These are phyloP conservation scores for Vanderwaltozyma tropicalis DNA, from an alignment of 805 yeast genomes.

Conservation along the genomic window DNA sequence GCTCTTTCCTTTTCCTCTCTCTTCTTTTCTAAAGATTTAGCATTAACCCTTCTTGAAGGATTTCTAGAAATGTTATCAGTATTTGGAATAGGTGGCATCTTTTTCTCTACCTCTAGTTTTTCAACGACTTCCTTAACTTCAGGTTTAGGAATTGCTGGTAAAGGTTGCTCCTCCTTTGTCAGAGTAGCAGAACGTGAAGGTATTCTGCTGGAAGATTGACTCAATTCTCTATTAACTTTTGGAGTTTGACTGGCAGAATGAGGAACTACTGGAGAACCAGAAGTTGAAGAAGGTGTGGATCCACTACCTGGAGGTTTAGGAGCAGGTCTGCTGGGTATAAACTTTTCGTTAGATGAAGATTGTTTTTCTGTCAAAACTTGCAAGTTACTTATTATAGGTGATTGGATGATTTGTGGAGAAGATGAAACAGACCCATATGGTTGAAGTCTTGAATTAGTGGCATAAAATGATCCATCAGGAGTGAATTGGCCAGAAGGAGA, in stretches of 20 bases:
- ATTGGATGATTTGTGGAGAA: constrained; percentile 4
- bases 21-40: constrained; percentile 38
- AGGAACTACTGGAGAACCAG: constrained; percentile 4
- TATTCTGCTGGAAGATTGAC: constrained; percentile 1
- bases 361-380: not conserved
- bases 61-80: constrained; percentile 17
- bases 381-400: not conserved
- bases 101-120: constrained; percentile 1
- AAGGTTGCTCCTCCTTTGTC: constrained; percentile 18
- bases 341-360: constrained; percentile 24
- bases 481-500: constrained; percentile 22
- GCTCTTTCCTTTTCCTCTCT: constrained; percentile 68
- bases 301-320: constrained; percentile 43
- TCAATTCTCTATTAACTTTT: constrained; percentile 8
- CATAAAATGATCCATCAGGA: constrained; percentile 6
- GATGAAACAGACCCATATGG: constrained; percentile 4
- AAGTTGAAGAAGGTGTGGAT: not conserved
- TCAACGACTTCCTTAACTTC: not conserved
- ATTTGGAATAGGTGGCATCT: constrained; percentile 28
- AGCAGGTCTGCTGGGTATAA: constrained; percentile 58
- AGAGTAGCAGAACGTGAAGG: constrained; percentile 11
- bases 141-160: constrained; percentile 16
- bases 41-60: constrained; percentile 17
- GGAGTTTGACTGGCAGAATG: constrained; percentile 2
- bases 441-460: constrained; percentile 12